Evolutionary conservation across 164 flowering plant genomes (phyloP), one percentile per base, ranked within the genome.

Genomic region (Chloranthus sessilifolius): DNA sequence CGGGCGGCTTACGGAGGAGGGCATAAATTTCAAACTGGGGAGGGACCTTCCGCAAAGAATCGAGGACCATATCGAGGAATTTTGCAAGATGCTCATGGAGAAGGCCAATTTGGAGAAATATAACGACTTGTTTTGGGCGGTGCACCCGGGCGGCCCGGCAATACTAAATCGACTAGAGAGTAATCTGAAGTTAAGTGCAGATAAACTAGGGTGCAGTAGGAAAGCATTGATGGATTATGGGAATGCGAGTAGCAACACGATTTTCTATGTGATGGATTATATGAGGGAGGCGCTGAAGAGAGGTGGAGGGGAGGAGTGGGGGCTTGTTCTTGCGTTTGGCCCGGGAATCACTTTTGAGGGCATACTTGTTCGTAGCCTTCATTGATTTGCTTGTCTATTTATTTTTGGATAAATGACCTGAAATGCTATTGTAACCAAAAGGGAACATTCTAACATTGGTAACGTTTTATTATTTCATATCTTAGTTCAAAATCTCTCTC

Each of bases 341-440:
- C 89, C 89, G 2, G 89, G 85, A 3, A 79, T 82, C 50, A 80
- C 89, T 1, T 77, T 82, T 29, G 89, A 82, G 70, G 89, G 89
- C 54, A 68, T 82, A 6, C 81, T 82, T 35, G 50, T 79, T 4
- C 85, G 85, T 8, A 73, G 72, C 74, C 74, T 81, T 8, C 59
- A 41, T 24, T 46, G 47, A 61, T n/a, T n/a, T n/a, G n/a, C n/a
- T n/a, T n/a, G n/a, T n/a, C n/a, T n/a, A n/a, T n/a, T n/a, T n/a
- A n/a, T n/a, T n/a, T n/a, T n/a, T n/a, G n/a, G n/a, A n/a, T n/a
- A n/a, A n/a, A n/a, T n/a, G n/a, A n/a, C n/a, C n/a, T n/a, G n/a
- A n/a, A n/a, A n/a, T n/a, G n/a, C n/a, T n/a, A n/a, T n/a, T n/a
- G n/a, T n/a, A n/a, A n/a, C n/a, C n/a, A n/a, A n/a, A n/a, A n/a